These are phyloP conservation scores for Massarina eburnea DNA, from an alignment of 2,329 filamentous ascomycete genomes.

Conservation along the genomic window DNA sequence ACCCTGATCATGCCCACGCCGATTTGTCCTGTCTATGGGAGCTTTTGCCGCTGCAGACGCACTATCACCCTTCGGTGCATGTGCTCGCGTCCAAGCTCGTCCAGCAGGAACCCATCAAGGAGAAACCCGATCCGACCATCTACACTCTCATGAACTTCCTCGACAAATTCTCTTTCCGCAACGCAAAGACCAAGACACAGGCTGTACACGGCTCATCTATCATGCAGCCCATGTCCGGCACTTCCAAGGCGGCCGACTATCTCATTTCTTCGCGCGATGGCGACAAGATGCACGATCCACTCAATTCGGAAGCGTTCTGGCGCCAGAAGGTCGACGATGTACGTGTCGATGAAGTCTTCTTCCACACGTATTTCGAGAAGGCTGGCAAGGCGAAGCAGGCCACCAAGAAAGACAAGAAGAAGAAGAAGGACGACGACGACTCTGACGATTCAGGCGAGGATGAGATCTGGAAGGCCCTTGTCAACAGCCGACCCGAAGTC, in stretches of 20 bases:
- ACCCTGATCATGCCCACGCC: constrained; percentile 90
- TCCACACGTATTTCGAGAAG: constrained; percentile 92
- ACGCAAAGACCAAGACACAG: constrained; percentile 69
- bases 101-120: constrained; percentile 68
- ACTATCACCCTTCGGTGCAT: constrained; percentile 92
- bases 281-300: constrained; percentile 60
- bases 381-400: constrained; percentile 57
- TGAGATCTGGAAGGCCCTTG: constrained; percentile 90
- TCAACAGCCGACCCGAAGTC: constrained; percentile 76
- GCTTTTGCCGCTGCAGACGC: constrained; percentile 73
- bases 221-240: constrained; percentile 86
- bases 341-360: constrained; percentile 91
- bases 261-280: constrained; percentile 63
- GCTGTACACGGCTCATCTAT: constrained; percentile 78
- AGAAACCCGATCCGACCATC: constrained; percentile 86
- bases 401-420: constrained; percentile 59
- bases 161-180: constrained; percentile 97
- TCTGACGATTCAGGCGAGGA: constrained; percentile 65
- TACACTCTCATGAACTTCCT: constrained; percentile 95
- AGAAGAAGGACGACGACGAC: constrained; percentile 43
- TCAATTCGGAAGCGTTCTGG: constrained; percentile 93
- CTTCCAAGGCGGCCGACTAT: constrained; percentile 60
- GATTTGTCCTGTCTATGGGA: constrained; percentile 94
- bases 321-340: constrained; percentile 86
- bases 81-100: constrained; percentile 77